Evolutionary conservation across 805 yeast species (phyloP), one percentile per base, ranked within the genome.

Genomic region (Metschnikowia shivogae): DNA sequence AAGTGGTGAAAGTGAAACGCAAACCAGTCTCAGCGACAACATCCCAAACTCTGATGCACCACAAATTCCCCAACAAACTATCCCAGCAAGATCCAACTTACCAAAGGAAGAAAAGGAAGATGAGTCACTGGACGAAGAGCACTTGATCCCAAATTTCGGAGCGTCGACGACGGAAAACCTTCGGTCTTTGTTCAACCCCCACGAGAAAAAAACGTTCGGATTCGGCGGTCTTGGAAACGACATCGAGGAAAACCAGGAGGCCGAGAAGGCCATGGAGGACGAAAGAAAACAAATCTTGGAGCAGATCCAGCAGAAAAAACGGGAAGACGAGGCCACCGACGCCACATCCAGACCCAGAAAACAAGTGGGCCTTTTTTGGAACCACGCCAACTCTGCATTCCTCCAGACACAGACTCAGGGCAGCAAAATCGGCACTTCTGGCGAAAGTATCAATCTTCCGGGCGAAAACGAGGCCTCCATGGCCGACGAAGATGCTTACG

Each of bases 351-450:
- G 34, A 44, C 27, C 28, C 10, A 36, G 47, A 9, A 48, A 48
- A 12, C 58, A 59, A 43, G 57, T 52, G 36, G 81, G 88, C 6
- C 68, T 89, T 30, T 90, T 92, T 63, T 92, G 95, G 76, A 68
- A 84, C 1, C 97, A 92, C 61, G 68, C 73, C 10, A 85, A 85
- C 14, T 90, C 97, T 0, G 97, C 97, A 0, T 92, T 88, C 65
- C 69, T 92, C 51, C 79, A 78, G 41, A 83, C 97, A 0, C 98
- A 90, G 65, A 74, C 96, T 0, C 96, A 86, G 61, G 62, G 89
- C 39, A 78, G 77, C 47, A 84, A 81, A 56, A 54, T 85, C 30
- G 71, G 76, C 6, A 57, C 61, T n/a, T 48, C 47, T 2, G 57
- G 53, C 12, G 65, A 61, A 31, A 67, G 60, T 7, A 48, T 64